A percentile compares a stretch with the other conserved stretches of the same genome.
Evolutionary conservation across 2,329 filamentous ascomycete species (phyloP).

Genomic region (Aspergillus ruber): DNA sequence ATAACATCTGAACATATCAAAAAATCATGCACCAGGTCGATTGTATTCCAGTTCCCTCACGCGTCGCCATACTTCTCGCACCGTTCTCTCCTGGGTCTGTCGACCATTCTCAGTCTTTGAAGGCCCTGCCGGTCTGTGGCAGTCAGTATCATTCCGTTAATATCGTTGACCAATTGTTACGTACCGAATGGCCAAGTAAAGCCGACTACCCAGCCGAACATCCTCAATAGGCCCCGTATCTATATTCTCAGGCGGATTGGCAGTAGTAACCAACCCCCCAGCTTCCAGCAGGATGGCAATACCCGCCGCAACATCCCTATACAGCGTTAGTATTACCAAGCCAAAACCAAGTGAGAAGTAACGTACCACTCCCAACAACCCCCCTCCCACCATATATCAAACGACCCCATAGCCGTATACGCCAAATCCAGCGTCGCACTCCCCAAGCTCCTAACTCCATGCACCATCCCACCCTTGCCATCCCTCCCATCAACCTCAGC

Average conservation of each 20-base stretch:
- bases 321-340: constrained; percentile 1
- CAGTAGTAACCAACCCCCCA: constrained; percentile 66
- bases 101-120: constrained; percentile 56
- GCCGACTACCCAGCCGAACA: constrained; percentile 57
- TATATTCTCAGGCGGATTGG: constrained; percentile 59
- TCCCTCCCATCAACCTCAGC: constrained; percentile 56
- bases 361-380: constrained; percentile 72
- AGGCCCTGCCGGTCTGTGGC: constrained; percentile 55
- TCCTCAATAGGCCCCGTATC: constrained; percentile 53
- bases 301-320: constrained; percentile 65
- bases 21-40: constrained; percentile 51
- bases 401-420: constrained; percentile 66
- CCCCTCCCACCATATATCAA: constrained; percentile 80
- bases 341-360: neutral
- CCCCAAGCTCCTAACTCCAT: constrained; percentile 65
- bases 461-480: constrained; percentile 71
- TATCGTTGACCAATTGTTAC: constrained; percentile 5
- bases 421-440: constrained; percentile 69
- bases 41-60: constrained; percentile 61
- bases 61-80: constrained; percentile 66
- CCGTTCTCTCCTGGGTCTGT: constrained; percentile 62
- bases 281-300: constrained; percentile 68
- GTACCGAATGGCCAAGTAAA: constrained; percentile 66
- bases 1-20: neutral
- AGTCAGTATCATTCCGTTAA: neutral